These are phyloP conservation scores for Cytospora paraplurivora DNA, from an alignment of 2,329 filamentous ascomycete genomes.

Conservation along the genomic window DNA sequence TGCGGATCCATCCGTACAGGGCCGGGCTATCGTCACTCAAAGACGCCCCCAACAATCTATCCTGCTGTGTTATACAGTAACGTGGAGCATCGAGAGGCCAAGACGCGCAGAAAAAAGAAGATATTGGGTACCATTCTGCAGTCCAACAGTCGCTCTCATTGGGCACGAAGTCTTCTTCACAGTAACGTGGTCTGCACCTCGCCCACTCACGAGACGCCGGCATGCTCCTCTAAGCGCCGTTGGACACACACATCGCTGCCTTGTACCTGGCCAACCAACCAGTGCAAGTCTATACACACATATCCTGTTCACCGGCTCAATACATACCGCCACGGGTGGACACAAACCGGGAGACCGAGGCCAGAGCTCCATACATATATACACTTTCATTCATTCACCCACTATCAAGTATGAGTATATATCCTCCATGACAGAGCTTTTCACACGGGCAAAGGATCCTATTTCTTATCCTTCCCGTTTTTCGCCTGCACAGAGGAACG, in stretches of 20 bases:
- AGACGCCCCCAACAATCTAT: no score
- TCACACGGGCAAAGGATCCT: no score
- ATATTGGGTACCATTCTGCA: constrained; percentile 24
- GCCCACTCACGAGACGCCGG: not conserved
- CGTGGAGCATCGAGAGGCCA: not conserved
- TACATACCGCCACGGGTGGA: not conserved
- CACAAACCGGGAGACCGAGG: not conserved
- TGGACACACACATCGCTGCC: not conserved
- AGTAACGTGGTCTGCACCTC: not conserved
- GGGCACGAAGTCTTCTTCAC: constrained; percentile 34
- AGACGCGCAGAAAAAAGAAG: not conserved
- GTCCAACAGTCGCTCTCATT: constrained; percentile 9
- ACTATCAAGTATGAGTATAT: no score
- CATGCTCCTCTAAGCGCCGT: not conserved
- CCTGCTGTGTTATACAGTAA: not conserved
- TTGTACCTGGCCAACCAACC: not conserved
- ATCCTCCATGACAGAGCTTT: no score
- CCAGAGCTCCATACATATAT: no score
- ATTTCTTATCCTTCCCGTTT: not conserved
- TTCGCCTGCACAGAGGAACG: not conserved
- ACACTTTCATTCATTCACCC: no score
- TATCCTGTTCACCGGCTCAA: not conserved
- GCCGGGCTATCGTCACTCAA: no score
- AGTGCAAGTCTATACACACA: not conserved
- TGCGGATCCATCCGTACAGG: no score